phyloP scores from a whole-genome alignment of 257 asterid genomes.

The Solanum clarkiae region DNA sequence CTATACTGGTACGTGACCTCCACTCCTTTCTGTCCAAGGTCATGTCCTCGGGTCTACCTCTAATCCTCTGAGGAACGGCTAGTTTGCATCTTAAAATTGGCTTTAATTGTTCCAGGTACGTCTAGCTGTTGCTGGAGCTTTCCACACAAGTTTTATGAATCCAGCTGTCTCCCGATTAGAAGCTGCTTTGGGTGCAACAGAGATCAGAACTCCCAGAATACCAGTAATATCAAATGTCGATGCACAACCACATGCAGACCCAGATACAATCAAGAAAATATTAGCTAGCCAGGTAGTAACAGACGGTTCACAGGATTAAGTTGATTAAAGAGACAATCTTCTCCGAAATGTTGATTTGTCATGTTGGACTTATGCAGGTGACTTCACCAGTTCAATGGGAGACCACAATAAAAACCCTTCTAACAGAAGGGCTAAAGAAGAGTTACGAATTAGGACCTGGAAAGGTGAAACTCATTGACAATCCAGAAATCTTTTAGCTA shows the following conservation, averaged over 20 bases:
- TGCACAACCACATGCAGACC: constrained; percentile 57
- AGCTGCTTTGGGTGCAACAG: constrained; percentile 76
- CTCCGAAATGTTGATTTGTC: background rate
- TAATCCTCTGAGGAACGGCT: too few species aligned
- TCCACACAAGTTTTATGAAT: constrained; percentile 88
- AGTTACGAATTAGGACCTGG: constrained; percentile 87
- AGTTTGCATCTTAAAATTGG: background rate
- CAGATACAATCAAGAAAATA: constrained; percentile 60
- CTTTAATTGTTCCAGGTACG: constrained; percentile 42
- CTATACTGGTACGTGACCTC: too few species aligned
- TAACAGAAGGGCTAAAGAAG: constrained; percentile 26
- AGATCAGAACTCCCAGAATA: constrained; percentile 60
- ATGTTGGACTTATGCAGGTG: constrained; percentile 11
- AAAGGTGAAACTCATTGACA: constrained; percentile 17
- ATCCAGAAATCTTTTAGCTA: background rate
- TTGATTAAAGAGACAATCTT: constrained; percentile 9
- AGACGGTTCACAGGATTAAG: background rate
- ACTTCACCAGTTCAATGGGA: constrained; percentile 57
- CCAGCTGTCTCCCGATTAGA: constrained; percentile 91
- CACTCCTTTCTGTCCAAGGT: too few species aligned
- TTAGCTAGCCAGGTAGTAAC: constrained; percentile 68
- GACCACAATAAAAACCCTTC: constrained; percentile 29
- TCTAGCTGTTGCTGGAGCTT: constrained; percentile 96
- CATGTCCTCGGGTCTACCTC: too few species aligned
- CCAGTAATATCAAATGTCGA: constrained; percentile 96